Conservation (phyloP, 2,329 filamentous ascomycete genomes). For the Claviceps pazoutovae region DNA sequence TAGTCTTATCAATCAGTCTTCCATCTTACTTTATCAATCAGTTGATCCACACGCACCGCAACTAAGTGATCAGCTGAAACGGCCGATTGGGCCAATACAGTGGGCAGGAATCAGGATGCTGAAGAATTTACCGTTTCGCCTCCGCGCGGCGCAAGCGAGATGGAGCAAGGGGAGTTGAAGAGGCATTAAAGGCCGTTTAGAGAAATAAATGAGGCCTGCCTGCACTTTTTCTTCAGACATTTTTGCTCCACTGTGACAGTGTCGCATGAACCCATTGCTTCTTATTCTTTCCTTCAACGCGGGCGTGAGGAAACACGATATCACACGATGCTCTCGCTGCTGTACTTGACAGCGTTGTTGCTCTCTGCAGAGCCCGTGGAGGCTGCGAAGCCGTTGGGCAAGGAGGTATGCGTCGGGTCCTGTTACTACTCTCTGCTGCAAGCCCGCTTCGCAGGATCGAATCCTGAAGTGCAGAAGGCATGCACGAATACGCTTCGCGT, state of each 20-base stretch:
- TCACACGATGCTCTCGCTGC: background rate
- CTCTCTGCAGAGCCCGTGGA: background rate
- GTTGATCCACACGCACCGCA: too few species aligned
- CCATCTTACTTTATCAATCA: too few species aligned
- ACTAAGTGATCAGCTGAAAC: too few species aligned
- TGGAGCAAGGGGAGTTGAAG: too few species aligned
- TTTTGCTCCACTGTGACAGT: background rate
- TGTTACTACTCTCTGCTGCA: slow-evolving; percentile 11
- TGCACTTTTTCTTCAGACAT: background rate
- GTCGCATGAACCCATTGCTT: background rate
- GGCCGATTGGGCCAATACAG: too few species aligned
- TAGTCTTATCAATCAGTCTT: too few species aligned
- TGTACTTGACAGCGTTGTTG: background rate
- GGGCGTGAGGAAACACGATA: background rate
- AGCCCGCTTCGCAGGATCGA: slow-evolving; percentile 6
- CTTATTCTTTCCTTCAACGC: background rate
- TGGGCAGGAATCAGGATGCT: too few species aligned
- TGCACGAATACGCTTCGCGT: slow-evolving; percentile 10
- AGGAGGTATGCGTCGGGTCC: slow-evolving; percentile 9
- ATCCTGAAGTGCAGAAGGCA: slow-evolving; percentile 6
- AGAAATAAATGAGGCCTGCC: background rate
- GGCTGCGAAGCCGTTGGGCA: slow-evolving; percentile 10
- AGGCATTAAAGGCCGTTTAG: too few species aligned
- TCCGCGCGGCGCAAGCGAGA: too few species aligned
- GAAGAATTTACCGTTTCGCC: too few species aligned